Conservation (phyloP, 441 rosid species). For the Pelargonium australe region DNA sequence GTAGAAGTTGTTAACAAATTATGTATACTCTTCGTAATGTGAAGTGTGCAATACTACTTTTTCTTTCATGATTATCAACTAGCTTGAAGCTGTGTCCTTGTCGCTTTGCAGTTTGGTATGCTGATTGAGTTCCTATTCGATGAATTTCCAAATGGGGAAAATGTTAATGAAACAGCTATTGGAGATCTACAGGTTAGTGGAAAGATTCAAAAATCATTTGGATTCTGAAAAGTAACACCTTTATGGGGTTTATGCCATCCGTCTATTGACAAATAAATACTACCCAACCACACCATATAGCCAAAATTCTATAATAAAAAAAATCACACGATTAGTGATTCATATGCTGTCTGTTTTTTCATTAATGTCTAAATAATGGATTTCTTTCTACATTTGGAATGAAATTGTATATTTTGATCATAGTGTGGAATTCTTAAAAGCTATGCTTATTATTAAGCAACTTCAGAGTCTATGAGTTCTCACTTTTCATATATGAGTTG, state of each 20-base stretch:
- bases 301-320: neutral
- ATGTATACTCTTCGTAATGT: neutral
- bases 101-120: slow-evolving; percentile 83
- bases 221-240: slow-evolving; percentile 11
- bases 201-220: slow-evolving; percentile 14
- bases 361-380: neutral
- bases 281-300: neutral
- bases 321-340: too few relatives aligned
- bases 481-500: neutral
- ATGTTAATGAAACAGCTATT: slow-evolving; percentile 61
- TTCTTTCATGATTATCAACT: neutral
- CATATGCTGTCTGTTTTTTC: too few relatives aligned
- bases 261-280: neutral
- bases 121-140: slow-evolving; percentile 85
- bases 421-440: neutral
- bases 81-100: slow-evolving; percentile 8
- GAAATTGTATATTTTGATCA: neutral
- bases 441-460: neutral
- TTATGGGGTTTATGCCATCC: neutral
- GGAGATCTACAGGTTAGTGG: slow-evolving; percentile 81
- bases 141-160: slow-evolving; percentile 59
- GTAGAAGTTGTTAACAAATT: neutral
- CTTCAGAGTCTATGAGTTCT: neutral
- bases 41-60: too few relatives aligned
- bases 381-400: neutral